Evolutionary conservation across 805 yeast genomes (phyloP).

Genomic region (Cyberlindnera americana): DNA sequence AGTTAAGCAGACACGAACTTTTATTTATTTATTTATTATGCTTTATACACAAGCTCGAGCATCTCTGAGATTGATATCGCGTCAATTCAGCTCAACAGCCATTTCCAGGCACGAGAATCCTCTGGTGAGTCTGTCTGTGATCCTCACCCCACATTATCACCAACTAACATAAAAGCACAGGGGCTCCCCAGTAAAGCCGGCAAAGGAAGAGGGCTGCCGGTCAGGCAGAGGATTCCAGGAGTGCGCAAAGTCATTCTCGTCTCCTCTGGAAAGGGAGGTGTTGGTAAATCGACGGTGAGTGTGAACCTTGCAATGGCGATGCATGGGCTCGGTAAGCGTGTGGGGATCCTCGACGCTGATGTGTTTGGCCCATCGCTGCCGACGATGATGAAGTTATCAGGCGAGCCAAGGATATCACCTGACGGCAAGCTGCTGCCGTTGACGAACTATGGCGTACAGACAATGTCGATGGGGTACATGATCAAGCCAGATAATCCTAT

Average conservation of each 20-base stretch:
- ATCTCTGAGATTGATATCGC: neutral
- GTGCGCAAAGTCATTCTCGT: constrained; percentile 63
- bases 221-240: constrained; percentile 52
- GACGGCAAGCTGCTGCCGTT: constrained; percentile 62
- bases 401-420: constrained; percentile 59
- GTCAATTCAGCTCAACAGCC: neutral
- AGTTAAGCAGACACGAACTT: no score
- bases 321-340: constrained; percentile 46
- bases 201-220: constrained; percentile 51
- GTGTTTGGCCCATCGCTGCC: constrained; percentile 86
- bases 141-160: neutral
- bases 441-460: constrained; percentile 67
- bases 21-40: no score
- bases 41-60: no score
- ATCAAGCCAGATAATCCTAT: constrained; percentile 63
- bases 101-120: constrained; percentile 45
- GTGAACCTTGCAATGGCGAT: constrained; percentile 67
- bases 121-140: constrained; percentile 39
- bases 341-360: constrained; percentile 77
- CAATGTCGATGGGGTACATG: constrained; percentile 89
- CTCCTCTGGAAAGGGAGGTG: constrained; percentile 80
- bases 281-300: constrained; percentile 75
- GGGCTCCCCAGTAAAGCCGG: constrained; percentile 24
- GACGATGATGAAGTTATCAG: constrained; percentile 58
- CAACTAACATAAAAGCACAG: constrained; percentile 9